Evolutionary conservation across 1,139 yeast species (phyloP), one percentile per base, ranked within the genome.

Genomic region (Candida tropicalis): DNA sequence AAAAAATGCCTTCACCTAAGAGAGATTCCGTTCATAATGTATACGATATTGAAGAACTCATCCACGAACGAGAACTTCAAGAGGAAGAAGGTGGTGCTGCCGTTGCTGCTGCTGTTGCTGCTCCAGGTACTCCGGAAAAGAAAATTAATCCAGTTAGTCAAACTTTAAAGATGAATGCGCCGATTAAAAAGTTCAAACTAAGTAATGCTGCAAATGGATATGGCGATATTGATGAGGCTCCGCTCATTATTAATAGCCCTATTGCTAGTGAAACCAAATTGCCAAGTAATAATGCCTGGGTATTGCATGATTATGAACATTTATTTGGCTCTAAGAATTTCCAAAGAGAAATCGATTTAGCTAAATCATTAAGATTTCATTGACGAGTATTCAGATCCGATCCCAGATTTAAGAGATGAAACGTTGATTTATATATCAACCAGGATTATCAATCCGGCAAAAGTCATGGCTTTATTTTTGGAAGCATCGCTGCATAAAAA

Each of bases 381-480:
- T 9, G 46, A 44, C 15, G 41, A 34, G 5, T 20, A 22, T 18
- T n/a, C 7, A 12, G 32, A 39, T 16, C 13, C 18, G 2, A 12
- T 39, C 5, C 38, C 44, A 5, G 43, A 41, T 18, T 45, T 48
- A 33, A 41, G 22, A 10, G 32, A 41, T 3, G 47, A 45, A 24
- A 25, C 28, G n/a, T 24, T 24, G 18, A 47, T 50, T 18, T 48
- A 43, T 27, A 48, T 50, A 25, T 45, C 49, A n/a, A 47, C 49
- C 2, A 41, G 48, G 37, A 50, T 50, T 11, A 38, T 47, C 11
- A 47, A 48, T 32, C 51, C 52, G 8, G 41, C 25, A 15, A 50
- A 45, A 31, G 38, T 48, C 4, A 35, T 50, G 2, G 11, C 25
- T 18, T 15, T 34, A 9, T 50, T 22, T 32, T 47, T 48, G 15